Percentiles rank a stretch among this genome's conserved stretches.
phyloP scores from a whole-genome alignment of 2,329 filamentous ascomycete species.

The Neofusicoccum umdonicola region DNA sequence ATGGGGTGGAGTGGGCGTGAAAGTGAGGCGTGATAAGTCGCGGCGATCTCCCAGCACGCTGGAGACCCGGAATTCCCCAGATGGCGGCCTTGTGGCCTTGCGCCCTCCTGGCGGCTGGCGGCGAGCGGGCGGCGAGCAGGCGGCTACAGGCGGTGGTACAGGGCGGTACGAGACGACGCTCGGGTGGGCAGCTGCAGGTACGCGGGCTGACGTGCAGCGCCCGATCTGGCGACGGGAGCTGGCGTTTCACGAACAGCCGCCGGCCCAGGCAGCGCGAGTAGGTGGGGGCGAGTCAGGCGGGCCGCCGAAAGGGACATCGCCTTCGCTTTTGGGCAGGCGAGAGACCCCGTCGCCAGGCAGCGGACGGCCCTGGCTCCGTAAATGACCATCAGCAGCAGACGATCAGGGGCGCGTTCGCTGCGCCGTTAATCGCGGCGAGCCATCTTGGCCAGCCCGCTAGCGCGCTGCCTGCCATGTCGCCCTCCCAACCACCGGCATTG shows the following conservation, averaged over 20 bases:
- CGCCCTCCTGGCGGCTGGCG: background rate
- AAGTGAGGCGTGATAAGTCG: conserved; percentile 1
- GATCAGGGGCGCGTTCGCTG: conserved; percentile 11
- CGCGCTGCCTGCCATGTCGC: background rate
- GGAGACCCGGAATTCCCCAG: background rate
- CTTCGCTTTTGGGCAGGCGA: background rate
- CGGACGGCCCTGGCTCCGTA: background rate
- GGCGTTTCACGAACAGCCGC: conserved; percentile 2
- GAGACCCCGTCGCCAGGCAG: background rate
- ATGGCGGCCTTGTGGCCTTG: background rate
- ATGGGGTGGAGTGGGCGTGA: background rate
- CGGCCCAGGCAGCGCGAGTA: background rate
- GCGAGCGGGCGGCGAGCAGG: background rate
- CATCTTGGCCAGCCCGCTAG: background rate
- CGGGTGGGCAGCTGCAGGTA: background rate
- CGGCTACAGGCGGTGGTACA: background rate
- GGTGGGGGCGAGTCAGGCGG: background rate
- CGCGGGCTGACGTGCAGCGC: conserved; percentile 10
- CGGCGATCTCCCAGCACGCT: background rate
- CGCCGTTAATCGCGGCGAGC: conserved; percentile 5
- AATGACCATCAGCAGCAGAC: conserved; percentile 12
- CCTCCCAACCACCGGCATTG: background rate
- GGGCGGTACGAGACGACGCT: background rate
- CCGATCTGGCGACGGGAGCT: conserved; percentile 3
- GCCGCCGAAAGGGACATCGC: background rate